Conservation (phyloP, 177 flowering plant genomes). For the Tripterygium wilfordii region DNA sequence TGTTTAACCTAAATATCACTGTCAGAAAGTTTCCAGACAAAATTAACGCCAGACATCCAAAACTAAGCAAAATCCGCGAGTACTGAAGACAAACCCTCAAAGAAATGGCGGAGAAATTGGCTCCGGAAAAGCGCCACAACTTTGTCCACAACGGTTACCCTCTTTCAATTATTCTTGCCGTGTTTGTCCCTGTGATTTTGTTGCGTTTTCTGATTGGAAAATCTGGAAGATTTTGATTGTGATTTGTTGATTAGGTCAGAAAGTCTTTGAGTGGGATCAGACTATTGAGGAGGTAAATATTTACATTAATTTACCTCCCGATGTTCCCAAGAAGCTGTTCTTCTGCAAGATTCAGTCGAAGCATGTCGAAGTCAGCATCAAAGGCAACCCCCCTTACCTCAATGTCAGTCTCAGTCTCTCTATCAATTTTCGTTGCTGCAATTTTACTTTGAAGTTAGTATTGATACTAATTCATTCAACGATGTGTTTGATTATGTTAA, state of each 20-base stretch:
- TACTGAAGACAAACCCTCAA: too few species aligned
- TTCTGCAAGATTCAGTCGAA: slow-evolving; percentile 71
- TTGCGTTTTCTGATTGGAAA: neutral
- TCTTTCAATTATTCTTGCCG: neutral
- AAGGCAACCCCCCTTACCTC: slow-evolving; percentile 83
- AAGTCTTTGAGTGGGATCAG: slow-evolving; percentile 96
- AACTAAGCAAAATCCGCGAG: too few species aligned
- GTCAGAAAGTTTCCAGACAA: too few species aligned
- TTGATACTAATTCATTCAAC: too few species aligned
- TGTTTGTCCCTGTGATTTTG: neutral
- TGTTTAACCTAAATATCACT: too few species aligned
- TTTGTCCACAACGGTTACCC: slow-evolving; percentile 71
- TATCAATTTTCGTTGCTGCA: too few species aligned
- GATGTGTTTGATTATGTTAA: too few species aligned
- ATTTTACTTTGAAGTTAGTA: too few species aligned
- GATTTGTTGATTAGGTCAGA: slow-evolving; percentile 50
- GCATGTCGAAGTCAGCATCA: slow-evolving; percentile 83
- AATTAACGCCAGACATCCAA: too few species aligned
- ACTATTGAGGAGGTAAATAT: slow-evolving; percentile 87
- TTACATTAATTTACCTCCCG: slow-evolving; percentile 71
- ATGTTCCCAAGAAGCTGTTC: slow-evolving; percentile 69
- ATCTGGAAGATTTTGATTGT: neutral
- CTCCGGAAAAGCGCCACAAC: slow-evolving; percentile 78
- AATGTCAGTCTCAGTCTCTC: slow-evolving; percentile 41
- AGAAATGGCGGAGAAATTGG: slow-evolving; percentile 83